These are phyloP conservation scores for Jatropha multifida DNA, from an alignment of 441 rosid species.

Conservation along the genomic window DNA sequence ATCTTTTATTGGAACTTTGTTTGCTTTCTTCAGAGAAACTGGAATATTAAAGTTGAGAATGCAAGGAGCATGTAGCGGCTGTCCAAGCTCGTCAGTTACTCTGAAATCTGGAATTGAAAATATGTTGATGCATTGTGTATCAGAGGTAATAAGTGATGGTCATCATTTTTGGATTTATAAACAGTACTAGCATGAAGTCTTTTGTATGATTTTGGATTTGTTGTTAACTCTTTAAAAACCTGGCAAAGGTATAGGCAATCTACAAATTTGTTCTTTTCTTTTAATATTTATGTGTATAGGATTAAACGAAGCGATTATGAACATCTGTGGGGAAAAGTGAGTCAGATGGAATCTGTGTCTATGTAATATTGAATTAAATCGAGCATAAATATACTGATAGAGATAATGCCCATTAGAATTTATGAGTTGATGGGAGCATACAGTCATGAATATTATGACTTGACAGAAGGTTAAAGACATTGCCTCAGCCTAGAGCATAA, in stretches of 20 bases:
- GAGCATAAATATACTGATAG: too few relatives aligned
- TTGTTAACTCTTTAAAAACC: neutral
- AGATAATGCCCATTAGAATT: neutral
- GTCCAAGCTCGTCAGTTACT: slow-evolving; percentile 97
- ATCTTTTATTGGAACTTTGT: slow-evolving; percentile 16
- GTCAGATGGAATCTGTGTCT: neutral
- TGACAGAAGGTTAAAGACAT: too few relatives aligned
- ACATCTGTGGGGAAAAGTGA: neutral
- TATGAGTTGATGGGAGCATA: neutral
- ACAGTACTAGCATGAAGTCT: neutral
- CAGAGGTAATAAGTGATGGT: slow-evolving; percentile 74
- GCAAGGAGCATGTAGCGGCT: slow-evolving; percentile 99
- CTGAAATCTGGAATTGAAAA: slow-evolving; percentile 95
- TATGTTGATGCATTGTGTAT: slow-evolving; percentile 96
- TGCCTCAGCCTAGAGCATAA: neutral
- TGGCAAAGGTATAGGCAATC: neutral
- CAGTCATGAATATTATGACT: neutral
- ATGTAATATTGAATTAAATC: neutral
- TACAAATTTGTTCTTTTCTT: neutral
- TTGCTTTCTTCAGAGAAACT: slow-evolving; percentile 59
- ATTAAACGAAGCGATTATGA: neutral
- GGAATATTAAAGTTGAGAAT: slow-evolving; percentile 86
- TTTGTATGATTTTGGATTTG: neutral
- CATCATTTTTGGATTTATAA: neutral
- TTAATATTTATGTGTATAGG: neutral